Base-by-base conservation (phyloP, 805 yeast genomes). In the Starmera pachycereana region DNA sequence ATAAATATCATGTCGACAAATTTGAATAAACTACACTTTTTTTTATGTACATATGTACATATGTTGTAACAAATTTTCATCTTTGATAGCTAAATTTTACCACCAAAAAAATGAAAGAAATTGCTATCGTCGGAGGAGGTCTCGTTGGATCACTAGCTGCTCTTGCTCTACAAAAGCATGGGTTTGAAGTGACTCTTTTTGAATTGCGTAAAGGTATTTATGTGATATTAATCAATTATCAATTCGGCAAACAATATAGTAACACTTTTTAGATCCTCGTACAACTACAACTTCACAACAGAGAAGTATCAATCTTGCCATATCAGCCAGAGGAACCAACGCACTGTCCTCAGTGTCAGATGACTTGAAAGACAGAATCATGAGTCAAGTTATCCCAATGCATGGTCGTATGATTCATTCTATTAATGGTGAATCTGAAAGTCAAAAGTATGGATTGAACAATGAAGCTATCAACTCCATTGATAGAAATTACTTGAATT, bases 341-440 rank as follows among this genome's bases (percentile, higher is more conserved):
- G 82, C 96, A 0, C 60, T 89, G 53, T 61, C 68, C 41, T 69
- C 66, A 37, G 78, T 88, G 11, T 88, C 82, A 53, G 56, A 61
- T 1, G 69, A 63, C 12, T 66, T 87, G 66, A 76, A 81, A 11
- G 58, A 63, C 0, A 53, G 77, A 22, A 69, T 87, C 2, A 52
- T 82, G 44, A 60, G 65, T 29, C 72, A 74, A 33, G 72, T 84
- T 19, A 81, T 85, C 22, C 96, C 96, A 3, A 84, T 89, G 90
- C 63, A 72, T 33, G 96, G 95, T 2, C 67, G 97, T 34, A 87
- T 88, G 96, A 78, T 89, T 42, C 97, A 89, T 58, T 81, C 80
- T 46, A 37, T 61, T 12, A 51, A 66, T 11, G 95, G 94, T 0
- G 57, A 60, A 16, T 79, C 77, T 54, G 77, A 72, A 46, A 66